Base-by-base conservation (phyloP, 805 yeast genomes). In the Starmerella vitae region DNA sequence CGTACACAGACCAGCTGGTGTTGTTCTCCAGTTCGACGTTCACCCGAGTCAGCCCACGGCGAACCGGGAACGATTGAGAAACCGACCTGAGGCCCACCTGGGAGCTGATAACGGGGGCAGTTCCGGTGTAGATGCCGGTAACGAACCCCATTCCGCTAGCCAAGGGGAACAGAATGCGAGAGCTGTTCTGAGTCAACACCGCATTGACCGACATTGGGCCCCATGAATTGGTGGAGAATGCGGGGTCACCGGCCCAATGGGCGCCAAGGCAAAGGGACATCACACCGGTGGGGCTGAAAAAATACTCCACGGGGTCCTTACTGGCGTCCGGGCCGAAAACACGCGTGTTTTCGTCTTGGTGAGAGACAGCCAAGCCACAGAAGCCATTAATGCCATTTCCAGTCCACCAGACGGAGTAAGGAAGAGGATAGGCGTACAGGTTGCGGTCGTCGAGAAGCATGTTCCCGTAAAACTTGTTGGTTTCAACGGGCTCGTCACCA, bases 131-230 rank as follows among this genome's bases (percentile, higher is more conserved):
- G 15, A 70, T 58, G 15, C 77, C 82, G 15, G 94, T 78, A 10
- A 81, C 71, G 46, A 81, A 76, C 5, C 94, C 94, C 70, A 70
- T 69, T 39, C 96, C 96, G 57, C 78, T 86, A 9, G 77, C 82
- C 37, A 82, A 51, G 4, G 88, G 86, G 38, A 69, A 51, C 35
- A 60, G 59, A n/a, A 68, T 71, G 27, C 38, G 33, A 8, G 49
- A 47, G 37, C 39, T 45, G 25, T 44, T 42, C 25, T 38, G 35
- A 4, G 36, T 30, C 12, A 50, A 37, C 29, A 37, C 35, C 3
- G 53, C 55, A n/a, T 39, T 42, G 9, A 50, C 44, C 1, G 53
- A 49, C 32, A 51, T 21, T 5, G 54, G 52, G 19, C 54, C 56
- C 54, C 55, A 50, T 9, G 44, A 30, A 25, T 42, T 40, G 25